A percentile compares a stretch with the other conserved stretches of the same genome.
phyloP scores from a whole-genome alignment of 1,284 basidiomycete genomes.

The Cryptococcus hybrid region DNA sequence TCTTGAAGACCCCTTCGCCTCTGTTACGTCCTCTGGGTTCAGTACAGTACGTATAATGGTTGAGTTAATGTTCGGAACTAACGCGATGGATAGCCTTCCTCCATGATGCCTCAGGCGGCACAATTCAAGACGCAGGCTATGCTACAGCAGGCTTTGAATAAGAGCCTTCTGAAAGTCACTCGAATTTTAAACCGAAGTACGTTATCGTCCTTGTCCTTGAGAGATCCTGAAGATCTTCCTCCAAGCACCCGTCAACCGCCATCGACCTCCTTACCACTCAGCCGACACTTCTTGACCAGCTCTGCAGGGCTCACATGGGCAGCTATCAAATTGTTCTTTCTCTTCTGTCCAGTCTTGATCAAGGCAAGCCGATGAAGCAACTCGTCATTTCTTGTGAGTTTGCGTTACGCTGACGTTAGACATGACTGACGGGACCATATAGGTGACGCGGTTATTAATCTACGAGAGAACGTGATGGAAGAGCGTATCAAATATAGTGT shows the following conservation, averaged over 20 bases:
- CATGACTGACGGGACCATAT: conserved; percentile 5
- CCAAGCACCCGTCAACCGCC: conserved; percentile 59
- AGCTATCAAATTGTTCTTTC: conserved; percentile 88
- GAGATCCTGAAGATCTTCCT: conserved; percentile 24
- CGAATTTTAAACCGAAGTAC: conserved; percentile 66
- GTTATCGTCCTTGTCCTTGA: conserved; percentile 2
- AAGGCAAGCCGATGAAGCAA: conserved; percentile 75
- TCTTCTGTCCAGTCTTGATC: conserved; percentile 81
- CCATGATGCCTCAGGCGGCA: conserved; percentile 35
- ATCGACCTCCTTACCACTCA: conserved; percentile 79
- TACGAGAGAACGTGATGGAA: conserved; percentile 82
- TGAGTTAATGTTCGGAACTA: not conserved
- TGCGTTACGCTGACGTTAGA: not conserved
- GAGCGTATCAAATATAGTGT: conserved; percentile 82
- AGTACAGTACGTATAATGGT: conserved; percentile 32
- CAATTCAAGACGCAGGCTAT: conserved; percentile 61
- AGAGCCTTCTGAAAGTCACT: conserved; percentile 77
- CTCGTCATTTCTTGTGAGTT: conserved; percentile 80
- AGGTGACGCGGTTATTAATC: conserved; percentile 83
- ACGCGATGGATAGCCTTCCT: conserved; percentile 18
- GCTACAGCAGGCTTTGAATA: conserved; percentile 79
- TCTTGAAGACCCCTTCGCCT: conserved; percentile 68
- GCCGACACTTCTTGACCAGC: conserved; percentile 73
- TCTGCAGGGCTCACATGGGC: conserved; percentile 82
- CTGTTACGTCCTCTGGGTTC: conserved; percentile 34